Percentiles rank a stretch among this genome's conserved stretches.
Conservation (phyloP, 2,329 filamentous ascomycete genomes). For the Aspergillus brasiliensis region DNA sequence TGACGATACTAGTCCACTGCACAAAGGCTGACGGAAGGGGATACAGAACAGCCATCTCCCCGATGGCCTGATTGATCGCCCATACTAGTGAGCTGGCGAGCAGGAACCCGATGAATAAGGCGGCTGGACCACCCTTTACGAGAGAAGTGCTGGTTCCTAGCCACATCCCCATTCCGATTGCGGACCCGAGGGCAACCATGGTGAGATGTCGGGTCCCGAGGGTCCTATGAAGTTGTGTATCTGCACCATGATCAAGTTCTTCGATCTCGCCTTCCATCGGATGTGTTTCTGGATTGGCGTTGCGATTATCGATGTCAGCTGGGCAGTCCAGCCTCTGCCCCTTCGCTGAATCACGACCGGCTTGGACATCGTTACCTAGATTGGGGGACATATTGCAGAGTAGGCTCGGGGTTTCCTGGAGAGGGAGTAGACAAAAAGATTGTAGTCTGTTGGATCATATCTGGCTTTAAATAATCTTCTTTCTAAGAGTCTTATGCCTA, state of each 20-base stretch:
- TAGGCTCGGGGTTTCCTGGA: too few species aligned
- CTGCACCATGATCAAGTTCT: constrained; percentile 26
- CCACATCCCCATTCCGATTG: constrained; percentile 53
- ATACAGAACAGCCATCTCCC: constrained; percentile 51
- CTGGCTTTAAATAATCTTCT: too few species aligned
- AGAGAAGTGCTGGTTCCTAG: constrained; percentile 48
- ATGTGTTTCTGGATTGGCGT: too few species aligned
- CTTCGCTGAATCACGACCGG: too few species aligned
- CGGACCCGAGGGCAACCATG: constrained; percentile 42
- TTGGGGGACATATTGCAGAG: too few species aligned
- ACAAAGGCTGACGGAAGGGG: constrained; percentile 50
- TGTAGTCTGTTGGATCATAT: too few species aligned
- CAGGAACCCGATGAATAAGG: constrained; percentile 48
- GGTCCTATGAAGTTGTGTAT: constrained; percentile 39
- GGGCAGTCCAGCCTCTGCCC: too few species aligned
- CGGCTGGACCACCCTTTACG: constrained; percentile 46
- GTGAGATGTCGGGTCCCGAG: constrained; percentile 44
- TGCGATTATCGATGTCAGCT: not conserved
- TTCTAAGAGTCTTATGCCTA: too few species aligned
- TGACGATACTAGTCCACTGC: constrained; percentile 50
- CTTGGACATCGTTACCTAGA: too few species aligned
- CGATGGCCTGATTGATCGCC: constrained; percentile 49
- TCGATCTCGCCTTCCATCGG: too few species aligned
- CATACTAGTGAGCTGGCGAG: constrained; percentile 43
- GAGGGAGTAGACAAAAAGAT: too few species aligned